Base-by-base conservation (phyloP, 345 rosid genomes). In the Dipteronia dyeriana region DNA sequence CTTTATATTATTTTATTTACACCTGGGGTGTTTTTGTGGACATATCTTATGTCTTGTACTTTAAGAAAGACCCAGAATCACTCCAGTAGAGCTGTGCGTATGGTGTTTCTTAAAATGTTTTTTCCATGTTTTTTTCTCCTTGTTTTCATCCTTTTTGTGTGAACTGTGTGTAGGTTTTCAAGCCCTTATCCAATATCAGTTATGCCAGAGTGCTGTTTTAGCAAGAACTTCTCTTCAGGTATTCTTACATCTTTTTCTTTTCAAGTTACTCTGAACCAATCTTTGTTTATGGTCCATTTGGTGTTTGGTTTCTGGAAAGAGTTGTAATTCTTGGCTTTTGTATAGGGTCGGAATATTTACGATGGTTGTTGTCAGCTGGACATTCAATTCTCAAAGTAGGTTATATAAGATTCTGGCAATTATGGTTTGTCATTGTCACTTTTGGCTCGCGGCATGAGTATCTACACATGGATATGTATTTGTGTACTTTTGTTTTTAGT, bases 321-420 rank as follows among this genome's bases (percentile, higher is more conserved):
- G 26, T 23, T 57, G 64, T 59, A 60, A 65, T 25, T n/a, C 70
- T 51, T 73, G 45, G 23, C 62, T 75, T 22, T 69, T 78, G 82
- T 79, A 57, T 78, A 93, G 99, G 99, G 97, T 47, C 97, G 98
- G 53, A 96, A 96, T 85, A 96, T 96, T 67, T 96, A 96, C 78
- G 99, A 96, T 76, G 97, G 99, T 29, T 91, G 99, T 87, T 96
- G 98, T 78, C 97, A 96, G 85, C 86, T 96, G 87, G 99, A 96
- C 84, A 94, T 96, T 85, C 99, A 96, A 77, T 96, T 84, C 82
- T 96, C 98, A 54, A 96, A 92, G 99, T 96, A 90, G n/a, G 92
- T 79, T 56, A 71, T 68, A 20, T 25, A 61, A 77, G 65, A 10
- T 59, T 76, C 63, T 72, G 45, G 43, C 67, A 73, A 41, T 59